Evolutionary conservation across 148 eudicot species (phyloP), one percentile per base, ranked within the genome.

Genomic region (Amaranthus cruentus): DNA sequence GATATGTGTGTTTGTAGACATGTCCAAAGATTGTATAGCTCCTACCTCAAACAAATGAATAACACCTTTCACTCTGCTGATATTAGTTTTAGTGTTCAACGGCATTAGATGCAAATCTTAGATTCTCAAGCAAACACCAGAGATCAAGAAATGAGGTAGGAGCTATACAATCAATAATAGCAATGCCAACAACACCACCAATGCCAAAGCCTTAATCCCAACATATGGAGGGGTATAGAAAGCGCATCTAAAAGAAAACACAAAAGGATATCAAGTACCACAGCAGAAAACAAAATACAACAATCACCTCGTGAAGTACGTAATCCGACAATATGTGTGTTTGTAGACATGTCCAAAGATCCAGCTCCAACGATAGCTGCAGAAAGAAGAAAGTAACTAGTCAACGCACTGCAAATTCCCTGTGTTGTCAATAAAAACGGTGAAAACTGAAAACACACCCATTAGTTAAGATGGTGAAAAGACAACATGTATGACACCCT

Each of bases 281-380:
- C 43, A 47, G 52, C 8, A 9, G 48, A 18, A 63, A 80, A 61
- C 53, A 57, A 15, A 43, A 11, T 67, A 63, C 61, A 55, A 73
- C 52, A 65, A 70, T 75, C 81, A 87, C 99, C 99, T 95, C 94
- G 73, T 90, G 86, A 85, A 79, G 90, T 47, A 74, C 71, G 80
- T 90, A 95, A 81, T 95, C 99, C 55, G 90, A 87, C 79, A 88
- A 83, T 75, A 95, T 82, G 73, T 95, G 99, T 62, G 81, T 76
- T 70, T 86, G 88, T n/a, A 95, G 81, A 62, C 83, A 64, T 74
- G 85, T 84, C 99, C 99, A 95, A 38, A 91, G 96, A 76, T 95
- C 96, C 72, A 92, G 82, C 71, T 95, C 99, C 50, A 83, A 79
- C n/a, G 99, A 92, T 77, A 90, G 90, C 99, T 95, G 97, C 80